phyloP scores from a whole-genome alignment of 2,329 filamentous ascomycete genomes.

The Colletotrichum lindemuthianum region DNA sequence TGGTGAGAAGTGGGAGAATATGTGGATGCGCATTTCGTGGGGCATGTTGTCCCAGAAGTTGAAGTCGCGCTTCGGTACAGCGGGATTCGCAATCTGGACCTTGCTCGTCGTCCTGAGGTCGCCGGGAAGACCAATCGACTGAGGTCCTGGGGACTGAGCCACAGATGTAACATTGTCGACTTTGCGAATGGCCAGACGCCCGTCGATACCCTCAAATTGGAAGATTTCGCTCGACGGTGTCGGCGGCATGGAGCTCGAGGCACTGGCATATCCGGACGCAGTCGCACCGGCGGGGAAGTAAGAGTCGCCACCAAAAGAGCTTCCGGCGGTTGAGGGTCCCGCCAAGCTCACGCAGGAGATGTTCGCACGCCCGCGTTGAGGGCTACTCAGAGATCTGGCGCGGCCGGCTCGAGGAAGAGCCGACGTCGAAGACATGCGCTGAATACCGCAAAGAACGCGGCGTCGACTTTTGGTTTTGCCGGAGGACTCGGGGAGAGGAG shows the following conservation, averaged over 20 bases:
- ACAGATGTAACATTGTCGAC: conserved; percentile 59
- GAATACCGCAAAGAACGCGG: conserved; percentile 76
- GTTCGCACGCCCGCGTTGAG: conserved; percentile 66
- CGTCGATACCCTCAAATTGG: conserved; percentile 53
- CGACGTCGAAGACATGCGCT: conserved; percentile 84
- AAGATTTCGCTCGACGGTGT: conserved; percentile 53
- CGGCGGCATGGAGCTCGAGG: conserved; percentile 51
- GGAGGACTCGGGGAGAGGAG: conserved; percentile 43
- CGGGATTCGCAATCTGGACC: conserved; percentile 29
- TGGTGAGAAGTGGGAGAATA: conserved; percentile 80
- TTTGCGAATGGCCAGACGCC: conserved; percentile 63
- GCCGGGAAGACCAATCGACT: conserved; percentile 70
- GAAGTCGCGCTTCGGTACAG: conserved; percentile 44
- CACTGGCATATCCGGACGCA: conserved; percentile 43
- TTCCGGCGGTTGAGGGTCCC: conserved; percentile 46
- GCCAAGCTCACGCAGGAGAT: conserved; percentile 66
- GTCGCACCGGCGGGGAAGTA: conserved; percentile 40
- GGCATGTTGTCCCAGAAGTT: conserved; percentile 87
- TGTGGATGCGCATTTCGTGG: conserved; percentile 80
- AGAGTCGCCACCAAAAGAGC: conserved; percentile 43
- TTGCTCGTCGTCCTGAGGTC: conserved; percentile 54
- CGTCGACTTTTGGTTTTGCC: conserved; percentile 75
- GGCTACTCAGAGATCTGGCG: conserved; percentile 73
- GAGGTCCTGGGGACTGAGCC: conserved; percentile 45
- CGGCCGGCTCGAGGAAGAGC: conserved; percentile 73